Evolutionary conservation across 495 filamentous ascomycete species (phyloP).

Genomic region (Xylaria curta): DNA sequence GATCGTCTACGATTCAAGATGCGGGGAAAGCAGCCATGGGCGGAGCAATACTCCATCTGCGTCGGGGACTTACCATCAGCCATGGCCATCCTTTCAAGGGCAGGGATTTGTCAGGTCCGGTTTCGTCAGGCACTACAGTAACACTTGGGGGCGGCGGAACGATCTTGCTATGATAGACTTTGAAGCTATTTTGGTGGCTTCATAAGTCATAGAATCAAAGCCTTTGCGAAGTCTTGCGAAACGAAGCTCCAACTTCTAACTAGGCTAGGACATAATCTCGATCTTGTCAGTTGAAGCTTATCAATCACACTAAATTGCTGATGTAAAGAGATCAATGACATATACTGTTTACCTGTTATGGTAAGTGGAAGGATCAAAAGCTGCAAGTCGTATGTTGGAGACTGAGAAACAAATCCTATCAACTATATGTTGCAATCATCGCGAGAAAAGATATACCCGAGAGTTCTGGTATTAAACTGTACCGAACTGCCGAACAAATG

Average conservation of each 20-base stretch:
- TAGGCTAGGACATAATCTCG: neutral
- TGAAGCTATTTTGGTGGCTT: neutral
- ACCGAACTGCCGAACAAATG: constrained; percentile 18
- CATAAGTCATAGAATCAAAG: neutral
- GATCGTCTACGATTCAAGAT: neutral
- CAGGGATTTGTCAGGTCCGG: constrained; percentile 4
- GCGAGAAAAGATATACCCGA: constrained; percentile 12
- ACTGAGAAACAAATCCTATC: neutral
- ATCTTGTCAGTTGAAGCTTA: neutral
- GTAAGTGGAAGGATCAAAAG: neutral
- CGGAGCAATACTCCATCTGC: constrained; percentile 17
- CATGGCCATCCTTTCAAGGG: neutral
- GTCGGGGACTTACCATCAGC: neutral
- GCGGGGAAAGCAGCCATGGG: constrained; percentile 14
- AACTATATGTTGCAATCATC: neutral
- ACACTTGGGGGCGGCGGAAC: neutral
- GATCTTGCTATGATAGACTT: neutral
- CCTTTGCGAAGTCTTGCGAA: neutral
- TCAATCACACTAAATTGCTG: neutral
- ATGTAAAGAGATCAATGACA: neutral
- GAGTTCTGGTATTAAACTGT: neutral
- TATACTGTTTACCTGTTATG: neutral
- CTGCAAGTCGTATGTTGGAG: neutral
- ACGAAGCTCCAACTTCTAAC: neutral
- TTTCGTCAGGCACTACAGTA: neutral